Evolutionary conservation across 192 early-diverging fungal species (phyloP), one percentile per base, ranked within the genome.

Genomic region (Linnemannia schmuckeri): DNA sequence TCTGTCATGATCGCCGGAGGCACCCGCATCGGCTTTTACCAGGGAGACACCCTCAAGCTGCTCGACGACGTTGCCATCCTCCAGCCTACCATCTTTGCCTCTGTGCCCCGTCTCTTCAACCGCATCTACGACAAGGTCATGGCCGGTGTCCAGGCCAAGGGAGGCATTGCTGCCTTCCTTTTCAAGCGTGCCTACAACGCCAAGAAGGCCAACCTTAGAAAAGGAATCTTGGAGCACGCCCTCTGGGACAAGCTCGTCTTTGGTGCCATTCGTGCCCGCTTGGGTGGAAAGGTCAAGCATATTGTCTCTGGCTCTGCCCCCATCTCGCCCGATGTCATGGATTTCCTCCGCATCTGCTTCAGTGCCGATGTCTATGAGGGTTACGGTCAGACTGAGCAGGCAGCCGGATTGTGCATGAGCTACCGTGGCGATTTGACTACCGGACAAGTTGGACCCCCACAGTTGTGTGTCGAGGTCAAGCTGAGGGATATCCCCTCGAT

Each of bases 31-130:
- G 98, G 98, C 46, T 88, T 79, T 54, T 88, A 75, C 68, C 80
- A 81, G 22, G 86, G 86, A 5, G 86, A 89, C 35, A 69, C 75
- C 22, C 54, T 78, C 9, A 75, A 76, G 52, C 70, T 88, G 30
- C 61, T 88, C 17, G 80, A 88, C 66, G 98, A 99, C 81, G 90
- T 98, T 79, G 92, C 91, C 42, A 86, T 91, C n/a, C 92, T 99
- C 70, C 88, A 92, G 68, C 98, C 98, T 8, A 97, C 95, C 52
- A 57, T 96, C 41, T 98, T 99, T 83, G 89, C 83, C 79, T 94
- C 96, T 46, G 98, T 99, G 27, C 97, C 98, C 13, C 93, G 97
- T 54, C 82, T 99, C 70, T 93, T 97, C 86, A 98, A 97, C 92
- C 93, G 96, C 77, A 94, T 99, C 77, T 95, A 98, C 82, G 96